Percentiles rank a stretch among this genome's conserved stretches.
phyloP scores from a whole-genome alignment of 2,329 filamentous ascomycete species.

The Fusarium robinianum region DNA sequence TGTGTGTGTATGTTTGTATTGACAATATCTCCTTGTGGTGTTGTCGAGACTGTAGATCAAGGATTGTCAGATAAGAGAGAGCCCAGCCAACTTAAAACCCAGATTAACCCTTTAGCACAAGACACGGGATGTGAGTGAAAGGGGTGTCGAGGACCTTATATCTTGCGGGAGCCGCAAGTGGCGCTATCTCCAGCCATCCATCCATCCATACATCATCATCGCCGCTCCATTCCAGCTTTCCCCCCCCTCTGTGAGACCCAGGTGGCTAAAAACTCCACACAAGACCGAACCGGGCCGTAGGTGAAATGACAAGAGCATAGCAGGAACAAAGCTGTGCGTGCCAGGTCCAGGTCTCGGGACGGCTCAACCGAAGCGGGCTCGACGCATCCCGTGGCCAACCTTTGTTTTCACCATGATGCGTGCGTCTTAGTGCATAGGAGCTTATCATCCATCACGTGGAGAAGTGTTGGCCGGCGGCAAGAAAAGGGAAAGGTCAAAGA shows the following conservation, averaged over 20 bases:
- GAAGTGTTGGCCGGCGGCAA: slow-evolving; percentile 9
- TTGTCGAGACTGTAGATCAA: neutral
- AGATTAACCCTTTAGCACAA: no score
- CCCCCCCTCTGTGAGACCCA: no score
- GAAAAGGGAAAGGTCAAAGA: no score
- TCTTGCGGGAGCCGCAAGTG: slow-evolving; percentile 24
- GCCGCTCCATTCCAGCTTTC: slow-evolving; percentile 22
- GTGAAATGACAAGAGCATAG: slow-evolving; percentile 10
- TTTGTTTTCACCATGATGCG: slow-evolving; percentile 10
- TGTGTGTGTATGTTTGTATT: neutral
- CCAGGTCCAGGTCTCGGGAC: no score
- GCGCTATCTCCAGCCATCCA: slow-evolving; percentile 27
- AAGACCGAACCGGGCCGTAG: slow-evolving; percentile 24
- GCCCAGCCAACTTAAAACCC: no score
- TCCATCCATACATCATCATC: slow-evolving; percentile 25
- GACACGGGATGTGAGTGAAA: slow-evolving; percentile 1
- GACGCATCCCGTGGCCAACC: slow-evolving; percentile 9
- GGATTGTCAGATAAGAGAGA: no score
- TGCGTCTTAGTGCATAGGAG: slow-evolving; percentile 16
- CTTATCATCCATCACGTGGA: slow-evolving; percentile 39
- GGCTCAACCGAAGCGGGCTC: slow-evolving; percentile 13
- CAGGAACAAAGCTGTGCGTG: no score
- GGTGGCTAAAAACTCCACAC: slow-evolving; percentile 17
- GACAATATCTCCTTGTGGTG: neutral
- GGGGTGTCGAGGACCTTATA: slow-evolving; percentile 31